A percentile compares a stretch with the other conserved stretches of the same genome.
Evolutionary conservation across 257 asterid species (phyloP).

Genomic region (Solanum sparsipilum): DNA sequence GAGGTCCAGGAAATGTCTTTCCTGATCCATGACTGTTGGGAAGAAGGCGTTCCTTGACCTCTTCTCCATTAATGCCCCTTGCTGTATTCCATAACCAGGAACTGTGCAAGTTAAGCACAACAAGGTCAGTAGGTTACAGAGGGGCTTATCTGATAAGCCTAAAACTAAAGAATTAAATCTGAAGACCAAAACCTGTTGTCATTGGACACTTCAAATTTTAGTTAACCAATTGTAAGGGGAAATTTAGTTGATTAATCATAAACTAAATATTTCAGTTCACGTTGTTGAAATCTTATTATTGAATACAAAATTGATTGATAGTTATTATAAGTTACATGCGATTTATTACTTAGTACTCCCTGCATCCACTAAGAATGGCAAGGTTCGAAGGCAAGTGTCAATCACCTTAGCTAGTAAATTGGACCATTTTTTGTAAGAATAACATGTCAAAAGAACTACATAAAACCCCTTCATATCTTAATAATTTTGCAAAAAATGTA

Average conservation of each 20-base stretch:
- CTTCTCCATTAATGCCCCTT: constrained; percentile 83
- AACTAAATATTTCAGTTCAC: not conserved
- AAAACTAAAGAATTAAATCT: not conserved
- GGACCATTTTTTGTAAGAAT: not conserved
- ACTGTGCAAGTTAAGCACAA: constrained; percentile 24
- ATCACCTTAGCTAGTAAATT: not conserved
- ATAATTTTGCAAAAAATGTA: not conserved
- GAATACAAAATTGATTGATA: not conserved
- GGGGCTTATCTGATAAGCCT: not conserved
- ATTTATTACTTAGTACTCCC: not conserved
- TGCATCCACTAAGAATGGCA: not conserved
- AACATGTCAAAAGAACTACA: not conserved
- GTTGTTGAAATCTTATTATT: not conserved
- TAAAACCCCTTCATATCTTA: not conserved
- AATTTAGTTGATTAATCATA: not conserved
- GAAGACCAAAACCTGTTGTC: not conserved
- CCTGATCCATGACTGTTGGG: constrained; percentile 96
- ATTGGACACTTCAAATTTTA: not conserved
- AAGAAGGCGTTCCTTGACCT: constrained; percentile 91
- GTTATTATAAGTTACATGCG: not conserved
- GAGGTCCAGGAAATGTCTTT: constrained; percentile 86
- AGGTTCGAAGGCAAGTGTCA: not conserved
- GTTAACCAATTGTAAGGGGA: not conserved
- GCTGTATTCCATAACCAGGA: constrained; percentile 94
- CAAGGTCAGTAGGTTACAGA: not conserved